Evolutionary conservation across 2,329 filamentous ascomycete species (phyloP), one percentile per base, ranked within the genome.

Genomic region (Westerdykella aurantiaca): DNA sequence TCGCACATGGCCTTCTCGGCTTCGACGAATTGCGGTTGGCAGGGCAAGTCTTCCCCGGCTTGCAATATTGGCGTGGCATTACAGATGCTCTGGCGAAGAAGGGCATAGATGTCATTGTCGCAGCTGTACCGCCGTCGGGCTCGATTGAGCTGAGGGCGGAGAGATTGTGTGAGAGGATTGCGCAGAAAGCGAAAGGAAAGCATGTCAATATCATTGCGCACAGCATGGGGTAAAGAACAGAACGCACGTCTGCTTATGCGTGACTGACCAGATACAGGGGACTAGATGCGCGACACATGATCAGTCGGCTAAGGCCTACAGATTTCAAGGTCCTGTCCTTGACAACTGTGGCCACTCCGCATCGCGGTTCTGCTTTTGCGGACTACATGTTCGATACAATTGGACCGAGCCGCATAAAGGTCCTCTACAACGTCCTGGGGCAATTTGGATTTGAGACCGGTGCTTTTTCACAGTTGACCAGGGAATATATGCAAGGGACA

Each of bases 301-400:
- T 83, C 52, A 81, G 76, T 46, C 72, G 68, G 34, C 64, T 83
- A 17, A 71, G 73, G 39, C 79, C 78, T 9, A 68, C 69, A 3
- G 79, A 82, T 40, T 87, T 95, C 51, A 88, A 87, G 60, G 86
- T 95, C 46, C 74, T 89, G 31, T 82, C 79, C 0, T 61, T 83
- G 51, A 83, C 80, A 0, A 83, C 80, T 0, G 75, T 83, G 45
- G 79, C 80, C 2, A 78, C 77, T 12, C 80, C 80, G 1, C 80
- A 83, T 65, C 66, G 74, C 64, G 78, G 79, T 4, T 81, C 78
- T 21, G 72, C 78, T 5, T 79, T 82, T 49, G 80, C 80, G 34
- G 80, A 83, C 60, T 79, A 79, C 59, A 68, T 81, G 46, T 74
- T 83, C 53, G 69, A 78, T 5, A 71, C 71, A 34, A 79, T 83